phyloP scores from a whole-genome alignment of 768 basidiomycete genomes.

The Tricholoma sp. region DNA sequence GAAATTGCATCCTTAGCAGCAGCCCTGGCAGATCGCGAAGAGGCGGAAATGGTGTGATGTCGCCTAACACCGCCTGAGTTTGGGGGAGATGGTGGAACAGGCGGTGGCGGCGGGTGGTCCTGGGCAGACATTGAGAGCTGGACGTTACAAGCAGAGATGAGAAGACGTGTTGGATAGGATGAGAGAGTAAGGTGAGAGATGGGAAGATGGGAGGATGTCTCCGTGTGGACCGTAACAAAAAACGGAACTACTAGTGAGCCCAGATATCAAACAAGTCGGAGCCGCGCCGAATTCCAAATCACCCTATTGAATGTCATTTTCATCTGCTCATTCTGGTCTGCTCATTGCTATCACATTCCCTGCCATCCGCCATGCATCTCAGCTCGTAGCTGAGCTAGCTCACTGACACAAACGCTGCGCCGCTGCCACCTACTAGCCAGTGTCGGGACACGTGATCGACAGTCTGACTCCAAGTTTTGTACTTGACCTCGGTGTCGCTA shows the following conservation, averaged over 20 bases:
- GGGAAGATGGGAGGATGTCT: constrained; percentile 9
- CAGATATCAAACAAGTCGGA: constrained; percentile 7
- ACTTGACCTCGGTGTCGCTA: too few relatives aligned
- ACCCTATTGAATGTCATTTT: too few relatives aligned
- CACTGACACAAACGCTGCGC: too few relatives aligned
- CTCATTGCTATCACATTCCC: too few relatives aligned
- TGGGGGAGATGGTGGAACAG: constrained; percentile 36
- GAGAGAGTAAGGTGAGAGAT: constrained; percentile 6
- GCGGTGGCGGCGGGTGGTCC: constrained; percentile 33
- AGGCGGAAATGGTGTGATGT: constrained; percentile 78
- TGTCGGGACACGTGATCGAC: too few relatives aligned
- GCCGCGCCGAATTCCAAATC: not conserved
- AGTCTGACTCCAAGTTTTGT: too few relatives aligned
- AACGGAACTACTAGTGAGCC: not conserved
- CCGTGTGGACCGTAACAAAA: constrained; percentile 1
- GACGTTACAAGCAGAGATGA: constrained; percentile 8
- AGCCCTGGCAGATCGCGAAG: constrained; percentile 60
- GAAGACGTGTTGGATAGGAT: constrained; percentile 7
- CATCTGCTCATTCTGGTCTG: too few relatives aligned
- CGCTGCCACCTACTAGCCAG: too few relatives aligned
- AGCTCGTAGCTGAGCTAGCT: too few relatives aligned
- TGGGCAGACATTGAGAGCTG: constrained; percentile 25
- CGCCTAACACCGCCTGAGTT: constrained; percentile 56
- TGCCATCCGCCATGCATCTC: too few relatives aligned
- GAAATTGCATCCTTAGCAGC: constrained; percentile 60